These are phyloP conservation scores for Pisolithus marmoratus DNA, from an alignment of 768 basidiomycete species.

Conservation along the genomic window DNA sequence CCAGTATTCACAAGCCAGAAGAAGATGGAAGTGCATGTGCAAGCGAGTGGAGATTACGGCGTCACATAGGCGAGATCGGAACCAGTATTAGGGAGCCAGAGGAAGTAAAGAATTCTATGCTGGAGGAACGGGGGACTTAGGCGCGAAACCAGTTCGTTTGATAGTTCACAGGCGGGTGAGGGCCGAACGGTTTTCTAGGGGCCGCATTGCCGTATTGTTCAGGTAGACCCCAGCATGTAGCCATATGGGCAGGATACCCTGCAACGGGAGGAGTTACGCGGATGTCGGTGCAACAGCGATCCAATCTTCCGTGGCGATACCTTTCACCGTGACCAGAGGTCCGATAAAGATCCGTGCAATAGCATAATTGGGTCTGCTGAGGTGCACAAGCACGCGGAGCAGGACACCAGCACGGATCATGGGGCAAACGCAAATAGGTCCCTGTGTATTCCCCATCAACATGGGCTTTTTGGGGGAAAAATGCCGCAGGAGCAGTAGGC, in stretches of 20 bases:
- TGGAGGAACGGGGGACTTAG: conserved; percentile 26
- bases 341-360: conserved; percentile 44
- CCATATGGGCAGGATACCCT: conserved; percentile 30
- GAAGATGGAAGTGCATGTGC: conserved; percentile 28
- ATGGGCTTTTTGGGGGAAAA: conserved; percentile 18
- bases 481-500: conserved; percentile 9
- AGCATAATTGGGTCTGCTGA: conserved; percentile 54
- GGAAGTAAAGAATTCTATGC: conserved; percentile 22
- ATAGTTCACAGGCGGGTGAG: conserved; percentile 38
- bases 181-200: conserved; percentile 39
- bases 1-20: conserved; percentile 33
- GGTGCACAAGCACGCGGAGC: conserved; percentile 32
- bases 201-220: conserved; percentile 36
- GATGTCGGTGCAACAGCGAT: conserved; percentile 45
- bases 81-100: conserved; percentile 26
- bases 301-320: conserved; percentile 54
- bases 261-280: conserved; percentile 40
- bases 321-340: conserved; percentile 49
- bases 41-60: conserved; percentile 37
- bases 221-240: conserved; percentile 39
- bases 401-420: conserved; percentile 18
- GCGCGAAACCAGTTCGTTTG: conserved; percentile 48
- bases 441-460: conserved; percentile 11
- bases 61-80: conserved; percentile 27
- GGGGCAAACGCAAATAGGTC: conserved; percentile 10